Conservation (phyloP, 305 asterid genomes). For the Fraxinus albicans region DNA sequence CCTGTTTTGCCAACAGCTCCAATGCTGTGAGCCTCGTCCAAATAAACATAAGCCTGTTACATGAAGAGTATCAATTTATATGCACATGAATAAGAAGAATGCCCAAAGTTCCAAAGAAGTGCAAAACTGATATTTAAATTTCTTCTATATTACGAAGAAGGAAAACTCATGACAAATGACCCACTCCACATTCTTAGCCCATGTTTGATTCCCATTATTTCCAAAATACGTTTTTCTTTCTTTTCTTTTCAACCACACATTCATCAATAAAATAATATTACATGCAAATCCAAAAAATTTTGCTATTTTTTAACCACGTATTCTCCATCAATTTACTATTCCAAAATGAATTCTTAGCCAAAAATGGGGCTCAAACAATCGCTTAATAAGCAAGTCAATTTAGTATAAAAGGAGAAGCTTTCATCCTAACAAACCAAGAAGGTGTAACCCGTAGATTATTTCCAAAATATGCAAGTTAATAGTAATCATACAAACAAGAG, state of each 20-base stretch:
- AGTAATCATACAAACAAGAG: slow-evolving; percentile 14
- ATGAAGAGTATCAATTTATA: slow-evolving; percentile 7
- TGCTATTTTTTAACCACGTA: no score
- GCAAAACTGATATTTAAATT: background rate
- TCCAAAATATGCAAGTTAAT: background rate
- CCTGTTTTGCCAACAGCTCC: slow-evolving; percentile 99
- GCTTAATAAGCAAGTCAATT: background rate
- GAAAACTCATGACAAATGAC: background rate
- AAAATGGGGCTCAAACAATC: background rate
- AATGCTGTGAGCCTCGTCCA: slow-evolving; percentile 99
- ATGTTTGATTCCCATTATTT: no score
- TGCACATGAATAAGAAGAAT: background rate
- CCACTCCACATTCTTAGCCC: slow-evolving; percentile 6
- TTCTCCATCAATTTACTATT: no score
- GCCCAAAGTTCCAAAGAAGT: background rate
- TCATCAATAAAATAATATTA: no score
- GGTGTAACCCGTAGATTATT: background rate
- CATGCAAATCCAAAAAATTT: no score
- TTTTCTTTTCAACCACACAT: no score
- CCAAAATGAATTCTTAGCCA: no score
- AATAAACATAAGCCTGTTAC: slow-evolving; percentile 72
- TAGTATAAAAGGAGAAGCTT: slow-evolving; percentile 2
- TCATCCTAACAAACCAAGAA: slow-evolving; percentile 5
- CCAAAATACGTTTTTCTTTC: no score
- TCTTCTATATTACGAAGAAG: background rate